Evolutionary conservation across 306 rosid genomes (phyloP).

Genomic region (Prunus mira): DNA sequence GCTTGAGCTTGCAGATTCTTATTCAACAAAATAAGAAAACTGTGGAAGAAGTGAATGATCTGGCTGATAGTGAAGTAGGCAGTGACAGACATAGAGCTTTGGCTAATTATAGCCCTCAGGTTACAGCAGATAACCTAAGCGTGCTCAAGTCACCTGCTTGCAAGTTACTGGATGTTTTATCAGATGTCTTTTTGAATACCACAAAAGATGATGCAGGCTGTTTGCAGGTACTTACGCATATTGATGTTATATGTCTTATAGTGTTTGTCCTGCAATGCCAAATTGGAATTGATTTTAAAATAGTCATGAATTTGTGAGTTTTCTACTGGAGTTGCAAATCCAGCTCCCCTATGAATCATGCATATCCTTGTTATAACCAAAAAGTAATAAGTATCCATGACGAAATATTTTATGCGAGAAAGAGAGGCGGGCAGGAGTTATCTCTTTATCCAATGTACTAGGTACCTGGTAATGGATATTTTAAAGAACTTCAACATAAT

Average conservation of each 20-base stretch:
- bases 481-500: not conserved
- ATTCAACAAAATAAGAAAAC: constrained; percentile 74
- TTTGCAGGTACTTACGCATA: constrained; percentile 62
- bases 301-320: not conserved
- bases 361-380: not conserved
- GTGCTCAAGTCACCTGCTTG: constrained; percentile 53
- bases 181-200: constrained; percentile 50
- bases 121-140: constrained; percentile 51
- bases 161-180: constrained; percentile 47
- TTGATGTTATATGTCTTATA: not conserved
- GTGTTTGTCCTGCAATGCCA: not conserved
- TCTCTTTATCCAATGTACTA: not conserved
- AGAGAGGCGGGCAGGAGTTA: not conserved
- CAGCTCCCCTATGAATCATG: not conserved
- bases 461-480: not conserved
- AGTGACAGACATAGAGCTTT: constrained; percentile 32
- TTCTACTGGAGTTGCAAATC: not conserved
- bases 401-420: not conserved
- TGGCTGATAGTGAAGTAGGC: constrained; percentile 30
- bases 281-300: not conserved
- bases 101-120: constrained; percentile 49
- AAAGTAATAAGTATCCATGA: not conserved
- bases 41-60: constrained; percentile 38
- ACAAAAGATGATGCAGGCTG: constrained; percentile 79
- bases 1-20: constrained; percentile 79